Evolutionary conservation across 805 yeast species (phyloP), one percentile per base, ranked within the genome.

Genomic region (Hanseniaspora meyeri): DNA sequence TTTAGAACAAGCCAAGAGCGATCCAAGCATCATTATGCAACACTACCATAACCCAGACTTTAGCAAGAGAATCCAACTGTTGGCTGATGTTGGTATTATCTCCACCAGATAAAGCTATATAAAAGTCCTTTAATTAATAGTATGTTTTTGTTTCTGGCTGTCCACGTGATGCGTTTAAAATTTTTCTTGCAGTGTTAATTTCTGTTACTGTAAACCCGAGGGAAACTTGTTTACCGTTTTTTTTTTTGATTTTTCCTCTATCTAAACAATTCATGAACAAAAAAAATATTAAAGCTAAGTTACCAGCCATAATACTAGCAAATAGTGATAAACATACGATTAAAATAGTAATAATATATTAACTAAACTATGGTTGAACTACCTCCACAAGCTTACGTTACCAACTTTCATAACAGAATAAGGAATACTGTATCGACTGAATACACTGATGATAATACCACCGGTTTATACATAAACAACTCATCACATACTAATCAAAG

Each of bases 31-130:
- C 56, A 77, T 93, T 64, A 95, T 87, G 69, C 97, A 91, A 65
- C 98, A 93, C 73, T 89, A 93, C 96, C 86, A 81, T 77, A 93
- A 93, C 72, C 97, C 98, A 43, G 95, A 82, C 59, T 86, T 93
- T 51, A 80, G 82, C 66, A 83, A 82, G 70, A 93, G 93, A 80
- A 82, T 93, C 64, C 84, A 85, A 70, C 77, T 85, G 63, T 78
- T 93, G 70, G 84, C 90, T 68, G 96, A 97, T 57, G 96, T 97
- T 19, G 99, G 99, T 70, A 86, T 93, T 57, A 90, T 93, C 66
- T 84, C 96, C 69, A 88, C 95, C 36, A 24, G n/a, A n/a, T 42
- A 32, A 37, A 45, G 4, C 6, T n/a, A 17, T 32, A 46, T 46
- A 46, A n/a, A 32, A 8, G 24, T 39, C 7, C n/a, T 39, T n/a